Base-by-base conservation (phyloP, 768 basidiomycete species). In the Suillus paluster region DNA sequence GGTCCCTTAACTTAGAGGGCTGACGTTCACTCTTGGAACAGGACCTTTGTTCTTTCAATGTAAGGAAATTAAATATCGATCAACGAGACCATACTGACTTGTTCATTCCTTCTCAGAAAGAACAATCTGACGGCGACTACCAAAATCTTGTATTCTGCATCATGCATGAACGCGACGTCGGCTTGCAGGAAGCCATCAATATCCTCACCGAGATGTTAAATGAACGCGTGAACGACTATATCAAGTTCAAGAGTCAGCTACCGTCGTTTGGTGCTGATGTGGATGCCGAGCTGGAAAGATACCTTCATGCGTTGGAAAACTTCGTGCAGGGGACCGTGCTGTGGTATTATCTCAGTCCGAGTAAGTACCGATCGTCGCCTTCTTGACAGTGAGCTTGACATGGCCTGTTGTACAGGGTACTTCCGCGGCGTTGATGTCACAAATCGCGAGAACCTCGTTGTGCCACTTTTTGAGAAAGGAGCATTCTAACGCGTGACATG, bases 141-240 rank as follows among this genome's bases (percentile, higher is more conserved):
- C 77, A 78, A 68, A 78, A 78, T 59, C 65, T 78, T 23, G 77
- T 78, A 23, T 78, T 78, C 64, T 78, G 77, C 41, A 71, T 78
- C 58, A 78, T 78, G 77, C 62, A 74, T 34, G 76, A 78, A 61
- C 71, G 63, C 39, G 61, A 71, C 17, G 68, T 72, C 10, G 75
- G 75, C 17, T 61, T 78, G 9, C 77, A 78, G 58, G 65, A 53
- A 34, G 77, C 72, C 12, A 76, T 78, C 39, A 73, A 78, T 50
- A 70, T 78, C 41, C 56, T 78, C 59, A 79, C 77, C 42, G 74
- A 72, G 4, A 78, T 78, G 77, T 71, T 78, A 23, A 60, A 71
- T 0, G 67, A 75, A 57, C 74, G 77, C 15, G 74, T 78, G 2
- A 71, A 73, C 17, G 67, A 78, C 41, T 78, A 78, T 44, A 49